These are phyloP conservation scores for Heterobasidion occidentale DNA, from an alignment of 1,284 basidiomycete genomes.

Conservation along the genomic window DNA sequence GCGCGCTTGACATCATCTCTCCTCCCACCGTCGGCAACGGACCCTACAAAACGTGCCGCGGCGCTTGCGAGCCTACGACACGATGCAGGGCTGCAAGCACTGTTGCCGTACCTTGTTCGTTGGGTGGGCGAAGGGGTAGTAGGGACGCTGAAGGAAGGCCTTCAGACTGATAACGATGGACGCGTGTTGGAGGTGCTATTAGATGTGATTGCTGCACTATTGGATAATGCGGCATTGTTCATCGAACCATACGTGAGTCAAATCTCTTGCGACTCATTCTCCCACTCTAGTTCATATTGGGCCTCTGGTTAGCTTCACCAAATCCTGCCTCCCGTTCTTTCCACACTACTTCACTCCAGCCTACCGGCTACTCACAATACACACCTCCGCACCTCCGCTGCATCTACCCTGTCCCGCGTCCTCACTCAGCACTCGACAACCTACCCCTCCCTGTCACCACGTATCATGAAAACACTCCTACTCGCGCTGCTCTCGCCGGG, in stretches of 20 bases:
- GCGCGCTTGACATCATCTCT: slow-evolving; percentile 85
- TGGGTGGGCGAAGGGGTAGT: slow-evolving; percentile 91
- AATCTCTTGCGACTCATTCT: slow-evolving; percentile 2
- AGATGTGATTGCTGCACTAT: slow-evolving; percentile 74
- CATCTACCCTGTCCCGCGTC: slow-evolving; percentile 79
- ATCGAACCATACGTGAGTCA: slow-evolving; percentile 89
- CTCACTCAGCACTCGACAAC: slow-evolving; percentile 72
- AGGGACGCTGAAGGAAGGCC: slow-evolving; percentile 52
- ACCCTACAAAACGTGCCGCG: slow-evolving; percentile 68
- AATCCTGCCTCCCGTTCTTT: slow-evolving; percentile 89
- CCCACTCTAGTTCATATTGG: slow-evolving; percentile 1
- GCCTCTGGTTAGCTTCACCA: slow-evolving; percentile 71
- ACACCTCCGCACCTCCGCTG: slow-evolving; percentile 67
- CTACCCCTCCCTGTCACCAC: slow-evolving; percentile 80
- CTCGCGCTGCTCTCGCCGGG: slow-evolving; percentile 73
- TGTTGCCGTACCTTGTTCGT: slow-evolving; percentile 93
- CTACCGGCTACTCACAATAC: slow-evolving; percentile 52
- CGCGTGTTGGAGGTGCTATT: slow-evolving; percentile 70
- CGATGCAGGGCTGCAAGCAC: slow-evolving; percentile 89
- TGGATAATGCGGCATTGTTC: slow-evolving; percentile 85
- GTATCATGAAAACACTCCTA: slow-evolving; percentile 89
- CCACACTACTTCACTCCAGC: slow-evolving; percentile 81
- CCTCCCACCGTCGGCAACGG: slow-evolving; percentile 49
- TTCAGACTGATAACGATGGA: slow-evolving; percentile 54
- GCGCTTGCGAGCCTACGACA: slow-evolving; percentile 84